These are phyloP conservation scores for Platanthera zijinensis DNA, from an alignment of 106 monocot genomes.

Conservation along the genomic window DNA sequence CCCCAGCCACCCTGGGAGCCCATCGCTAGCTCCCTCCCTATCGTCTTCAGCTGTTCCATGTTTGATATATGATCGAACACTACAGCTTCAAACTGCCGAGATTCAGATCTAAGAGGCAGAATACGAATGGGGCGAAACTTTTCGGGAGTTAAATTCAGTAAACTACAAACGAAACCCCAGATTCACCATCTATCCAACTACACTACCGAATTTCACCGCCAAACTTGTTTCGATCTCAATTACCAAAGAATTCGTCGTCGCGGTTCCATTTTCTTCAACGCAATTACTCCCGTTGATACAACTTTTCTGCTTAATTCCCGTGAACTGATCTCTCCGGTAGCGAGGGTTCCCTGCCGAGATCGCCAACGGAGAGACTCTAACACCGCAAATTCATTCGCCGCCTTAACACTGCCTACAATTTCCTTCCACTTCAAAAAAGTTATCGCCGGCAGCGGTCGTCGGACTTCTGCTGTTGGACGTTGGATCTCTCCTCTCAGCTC, in stretches of 20 bases:
- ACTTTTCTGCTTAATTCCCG: neutral
- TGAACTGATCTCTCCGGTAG: neutral
- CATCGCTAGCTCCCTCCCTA: slow-evolving; percentile 98
- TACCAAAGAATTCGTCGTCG: neutral
- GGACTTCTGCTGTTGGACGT: too few species aligned
- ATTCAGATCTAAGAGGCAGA: neutral
- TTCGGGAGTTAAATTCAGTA: neutral
- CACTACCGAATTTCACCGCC: neutral
- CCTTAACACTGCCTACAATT: neutral
- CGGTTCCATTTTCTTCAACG: neutral
- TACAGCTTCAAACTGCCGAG: neutral
- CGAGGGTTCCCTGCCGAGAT: neutral
- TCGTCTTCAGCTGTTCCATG: slow-evolving; percentile 93
- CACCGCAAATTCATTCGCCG: neutral
- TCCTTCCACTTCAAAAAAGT: neutral
- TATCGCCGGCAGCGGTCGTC: neutral
- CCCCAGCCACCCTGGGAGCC: slow-evolving; percentile 89
- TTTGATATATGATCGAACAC: neutral
- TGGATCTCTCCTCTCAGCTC: too few species aligned
- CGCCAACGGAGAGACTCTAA: neutral
- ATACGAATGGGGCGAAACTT: neutral
- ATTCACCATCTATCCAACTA: neutral
- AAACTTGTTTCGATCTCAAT: neutral
- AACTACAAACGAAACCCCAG: neutral
- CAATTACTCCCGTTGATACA: neutral